Evolutionary conservation across 331 rosid species (phyloP), one percentile per base, ranked within the genome.

Genomic region (Phaseolus coccineus): DNA sequence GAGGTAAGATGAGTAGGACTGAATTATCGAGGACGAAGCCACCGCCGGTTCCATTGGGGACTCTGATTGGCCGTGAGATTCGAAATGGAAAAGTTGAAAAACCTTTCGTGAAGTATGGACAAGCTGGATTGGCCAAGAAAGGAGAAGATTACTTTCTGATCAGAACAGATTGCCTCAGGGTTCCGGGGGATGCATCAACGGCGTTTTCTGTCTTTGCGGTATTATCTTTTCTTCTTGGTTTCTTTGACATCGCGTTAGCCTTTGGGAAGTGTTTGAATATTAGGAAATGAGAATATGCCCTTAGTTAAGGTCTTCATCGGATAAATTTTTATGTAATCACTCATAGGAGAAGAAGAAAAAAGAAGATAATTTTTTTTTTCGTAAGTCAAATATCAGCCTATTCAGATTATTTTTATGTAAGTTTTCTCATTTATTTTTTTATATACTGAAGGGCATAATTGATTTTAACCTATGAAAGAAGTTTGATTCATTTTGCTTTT

Each of bases 51-150:
- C 97, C 99, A 0, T 91, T 95, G 76, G 99, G 93, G 4, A 95
- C 99, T 63, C 86, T 95, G 84, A 84, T 95, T 47, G 99, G 99
- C 78, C 98, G 92, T 15, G 99, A 95, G 91, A 90, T 95, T 82
- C 90, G 98, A 77, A 85, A 79, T 39, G 94, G 88, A 72, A 91
- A 88, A 75, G 91, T 90, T 80, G 96, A 90, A 87, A 84, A 87
- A 58, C 99, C 99, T 68, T 91, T 84, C 55, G 88, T 95, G 51
- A 95, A 93, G 88, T 87, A 86, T 77, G 99, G 99, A 14, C 99
- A 95, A 85, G 96, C 99, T 77, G 99, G 94, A 78, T 88, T 95
- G 94, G 98, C 98, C 16, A 95, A 90, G 89, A 95, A 95, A 81
- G 99, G 99, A 76, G 99, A 95, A 86, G 98, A 95, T 84, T 95